phyloP scores from a whole-genome alignment of 108 stramenopile genomes.

The Pseudonitzschia delicatissima region DNA sequence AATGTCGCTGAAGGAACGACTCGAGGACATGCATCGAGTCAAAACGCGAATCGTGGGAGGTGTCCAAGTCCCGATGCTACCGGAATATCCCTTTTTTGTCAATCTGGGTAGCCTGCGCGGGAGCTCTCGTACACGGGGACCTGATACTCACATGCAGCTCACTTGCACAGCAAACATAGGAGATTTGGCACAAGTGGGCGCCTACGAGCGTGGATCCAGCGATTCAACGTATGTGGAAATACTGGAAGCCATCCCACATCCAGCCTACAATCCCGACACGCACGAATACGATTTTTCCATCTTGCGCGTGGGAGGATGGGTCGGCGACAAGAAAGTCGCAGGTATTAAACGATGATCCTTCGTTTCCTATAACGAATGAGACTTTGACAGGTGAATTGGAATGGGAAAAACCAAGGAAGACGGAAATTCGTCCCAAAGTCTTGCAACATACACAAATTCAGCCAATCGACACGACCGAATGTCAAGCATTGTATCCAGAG shows the following conservation, averaged over 20 bases:
- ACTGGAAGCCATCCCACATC: conserved; percentile 12
- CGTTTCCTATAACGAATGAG: no score
- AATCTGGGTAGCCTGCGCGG: conserved; percentile 26
- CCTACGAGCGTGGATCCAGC: neutral
- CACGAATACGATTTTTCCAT: conserved; percentile 25
- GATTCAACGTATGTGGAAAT: conserved; percentile 5
- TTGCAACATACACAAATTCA: neutral
- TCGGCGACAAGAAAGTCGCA: no score
- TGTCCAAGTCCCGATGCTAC: neutral
- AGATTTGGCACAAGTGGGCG: neutral
- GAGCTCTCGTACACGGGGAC: conserved; percentile 20
- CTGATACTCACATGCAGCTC: conserved; percentile 24
- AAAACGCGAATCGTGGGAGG: conserved; percentile 25
- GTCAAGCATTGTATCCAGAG: conserved; percentile 4
- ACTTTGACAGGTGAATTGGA: no score
- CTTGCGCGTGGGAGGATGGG: conserved; percentile 17
- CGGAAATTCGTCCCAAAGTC: neutral
- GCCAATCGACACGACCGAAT: neutral
- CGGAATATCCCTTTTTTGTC: conserved; percentile 24
- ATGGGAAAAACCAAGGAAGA: conserved; percentile 10
- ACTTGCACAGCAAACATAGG: conserved; percentile 2
- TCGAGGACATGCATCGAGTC: neutral
- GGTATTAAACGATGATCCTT: no score
- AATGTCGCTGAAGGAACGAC: neutral
- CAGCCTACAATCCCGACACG: conserved; percentile 15